phyloP scores from a whole-genome alignment of 169 alveolate species.

The Miamiensis avidus region DNA sequence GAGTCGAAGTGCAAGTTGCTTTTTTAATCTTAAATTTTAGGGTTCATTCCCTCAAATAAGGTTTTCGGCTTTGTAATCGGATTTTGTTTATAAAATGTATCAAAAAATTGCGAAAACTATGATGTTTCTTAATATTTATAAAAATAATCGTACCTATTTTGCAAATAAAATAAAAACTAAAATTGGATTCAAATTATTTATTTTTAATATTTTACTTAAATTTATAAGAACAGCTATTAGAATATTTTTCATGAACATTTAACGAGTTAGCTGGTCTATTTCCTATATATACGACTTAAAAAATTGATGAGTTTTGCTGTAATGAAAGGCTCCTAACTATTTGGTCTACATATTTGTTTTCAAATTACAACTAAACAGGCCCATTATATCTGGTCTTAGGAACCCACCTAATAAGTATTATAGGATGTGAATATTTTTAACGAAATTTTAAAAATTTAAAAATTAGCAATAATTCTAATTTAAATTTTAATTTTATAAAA shows the following conservation, averaged over 20 bases:
- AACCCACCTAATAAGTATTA: neutral
- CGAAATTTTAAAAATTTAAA: neutral
- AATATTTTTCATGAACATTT: neutral
- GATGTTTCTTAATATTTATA: neutral
- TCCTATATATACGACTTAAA: neutral
- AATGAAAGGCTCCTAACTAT: neutral
- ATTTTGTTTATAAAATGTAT: no score
- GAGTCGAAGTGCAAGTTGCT: constrained; percentile 49
- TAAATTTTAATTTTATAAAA: no score
- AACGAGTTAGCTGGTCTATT: neutral
- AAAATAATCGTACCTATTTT: neutral
- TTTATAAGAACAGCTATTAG: neutral
- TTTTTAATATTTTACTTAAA: neutral
- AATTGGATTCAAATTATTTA: no score
- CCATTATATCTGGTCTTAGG: neutral
- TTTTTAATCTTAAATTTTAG: neutral
- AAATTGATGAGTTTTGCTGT: neutral
- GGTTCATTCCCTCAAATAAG: neutral
- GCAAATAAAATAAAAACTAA: no score
- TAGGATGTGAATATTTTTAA: no score
- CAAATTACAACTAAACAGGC: neutral
- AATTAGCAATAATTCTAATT: no score
- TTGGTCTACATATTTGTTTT: neutral
- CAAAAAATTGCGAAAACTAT: no score
- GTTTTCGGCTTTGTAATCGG: neutral